A percentile compares a stretch with the other conserved stretches of the same genome.
These are phyloP conservation scores for Fallopia convolvulus DNA, from an alignment of 148 eudicot species.

Conservation along the genomic window DNA sequence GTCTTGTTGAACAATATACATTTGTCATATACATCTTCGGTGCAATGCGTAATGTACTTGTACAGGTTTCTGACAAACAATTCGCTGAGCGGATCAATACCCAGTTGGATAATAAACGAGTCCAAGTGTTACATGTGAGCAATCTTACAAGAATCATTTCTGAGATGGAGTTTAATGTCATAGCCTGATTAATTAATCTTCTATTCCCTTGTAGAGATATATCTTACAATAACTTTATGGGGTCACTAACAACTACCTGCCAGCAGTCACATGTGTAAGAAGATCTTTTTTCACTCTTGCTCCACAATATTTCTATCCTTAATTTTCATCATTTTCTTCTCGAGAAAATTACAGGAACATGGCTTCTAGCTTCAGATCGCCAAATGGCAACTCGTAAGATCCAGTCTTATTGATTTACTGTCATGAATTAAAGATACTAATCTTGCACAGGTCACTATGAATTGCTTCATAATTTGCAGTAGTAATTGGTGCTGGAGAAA, in stretches of 20 bases:
- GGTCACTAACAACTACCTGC: slow-evolving; percentile 20
- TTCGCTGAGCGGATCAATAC: slow-evolving; percentile 31
- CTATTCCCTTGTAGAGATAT: slow-evolving; percentile 33
- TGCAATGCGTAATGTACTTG: neutral
- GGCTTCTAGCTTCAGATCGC: slow-evolving; percentile 26
- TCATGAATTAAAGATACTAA: neutral
- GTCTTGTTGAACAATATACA: too few relatives aligned
- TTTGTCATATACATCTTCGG: too few relatives aligned
- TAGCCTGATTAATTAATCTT: neutral
- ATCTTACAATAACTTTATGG: slow-evolving; percentile 45
- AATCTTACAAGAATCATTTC: neutral
- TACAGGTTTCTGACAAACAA: slow-evolving; percentile 42
- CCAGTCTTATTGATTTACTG: neutral
- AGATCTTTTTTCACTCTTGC: neutral
- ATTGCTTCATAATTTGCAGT: slow-evolving; percentile 9
- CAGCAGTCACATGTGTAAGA: slow-evolving; percentile 31
- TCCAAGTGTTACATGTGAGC: slow-evolving; percentile 16
- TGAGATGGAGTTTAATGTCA: neutral
- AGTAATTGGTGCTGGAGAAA: slow-evolving; percentile 37
- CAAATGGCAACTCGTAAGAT: slow-evolving; percentile 30
- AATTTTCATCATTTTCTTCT: neutral
- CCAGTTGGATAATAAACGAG: slow-evolving; percentile 19
- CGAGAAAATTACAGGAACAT: slow-evolving; percentile 30
- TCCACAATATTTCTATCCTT: neutral
- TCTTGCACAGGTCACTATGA: neutral